Conservation (phyloP, 495 filamentous ascomycete species). For the Niebla homalea region DNA sequence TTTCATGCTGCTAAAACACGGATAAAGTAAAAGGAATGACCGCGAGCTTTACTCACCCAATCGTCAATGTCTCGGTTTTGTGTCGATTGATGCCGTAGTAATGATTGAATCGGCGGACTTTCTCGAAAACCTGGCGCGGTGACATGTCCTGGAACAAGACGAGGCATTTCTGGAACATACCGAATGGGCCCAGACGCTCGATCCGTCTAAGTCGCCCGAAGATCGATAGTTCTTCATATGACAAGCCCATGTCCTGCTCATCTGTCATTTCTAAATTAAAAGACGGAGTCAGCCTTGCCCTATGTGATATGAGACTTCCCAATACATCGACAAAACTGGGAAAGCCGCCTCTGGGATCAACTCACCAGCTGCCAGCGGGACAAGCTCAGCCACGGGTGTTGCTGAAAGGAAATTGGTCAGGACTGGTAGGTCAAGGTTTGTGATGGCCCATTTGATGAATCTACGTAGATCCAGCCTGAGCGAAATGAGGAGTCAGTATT, state of each 20-base stretch:
- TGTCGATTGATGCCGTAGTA: slow-evolving; percentile 44
- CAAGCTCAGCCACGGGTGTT: slow-evolving; percentile 69
- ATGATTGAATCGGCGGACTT: slow-evolving; percentile 47
- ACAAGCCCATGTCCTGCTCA: slow-evolving; percentile 65
- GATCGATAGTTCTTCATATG: slow-evolving; percentile 39
- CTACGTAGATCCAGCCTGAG: slow-evolving; percentile 47
- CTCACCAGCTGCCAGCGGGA: slow-evolving; percentile 53
- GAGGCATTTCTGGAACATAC: slow-evolving; percentile 1
- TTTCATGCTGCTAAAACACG: too few relatives aligned
- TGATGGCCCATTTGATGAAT: slow-evolving; percentile 56
- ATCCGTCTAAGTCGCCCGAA: slow-evolving; percentile 57
- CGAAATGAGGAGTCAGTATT: too few relatives aligned
- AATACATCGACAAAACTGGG: slow-evolving; percentile 17
- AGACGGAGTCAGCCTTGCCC: background rate
- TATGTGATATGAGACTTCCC: slow-evolving; percentile 7
- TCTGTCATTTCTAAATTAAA: slow-evolving; percentile 23
- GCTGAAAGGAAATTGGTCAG: slow-evolving; percentile 63
- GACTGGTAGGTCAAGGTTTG: slow-evolving; percentile 54
- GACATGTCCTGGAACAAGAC: slow-evolving; percentile 11
- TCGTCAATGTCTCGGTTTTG: slow-evolving; percentile 53
- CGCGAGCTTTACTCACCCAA: too few relatives aligned
- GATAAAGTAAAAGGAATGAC: too few relatives aligned
- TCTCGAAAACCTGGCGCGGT: slow-evolving; percentile 38
- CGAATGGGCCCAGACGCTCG: slow-evolving; percentile 50
- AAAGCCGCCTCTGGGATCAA: slow-evolving; percentile 13